These are phyloP conservation scores for Phyllostachys edulis DNA, from an alignment of 176 grass and related monocot species.

Conservation along the genomic window DNA sequence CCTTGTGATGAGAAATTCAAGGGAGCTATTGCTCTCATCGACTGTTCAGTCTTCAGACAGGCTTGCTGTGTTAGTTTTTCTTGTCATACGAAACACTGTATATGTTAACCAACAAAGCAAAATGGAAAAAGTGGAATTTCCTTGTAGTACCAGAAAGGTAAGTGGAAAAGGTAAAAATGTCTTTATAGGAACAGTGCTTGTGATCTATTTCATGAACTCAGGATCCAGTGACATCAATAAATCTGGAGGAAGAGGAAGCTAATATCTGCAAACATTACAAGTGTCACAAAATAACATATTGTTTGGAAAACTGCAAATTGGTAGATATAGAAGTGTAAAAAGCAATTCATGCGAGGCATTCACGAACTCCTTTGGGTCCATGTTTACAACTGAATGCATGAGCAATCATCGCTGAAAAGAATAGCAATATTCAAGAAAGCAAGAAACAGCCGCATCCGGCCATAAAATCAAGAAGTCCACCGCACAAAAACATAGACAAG, in stretches of 20 bases:
- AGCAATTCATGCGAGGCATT: background rate
- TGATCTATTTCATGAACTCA: background rate
- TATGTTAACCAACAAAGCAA: background rate
- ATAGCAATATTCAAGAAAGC: background rate
- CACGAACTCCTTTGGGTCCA: background rate
- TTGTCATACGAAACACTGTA: background rate
- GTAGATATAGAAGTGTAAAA: background rate
- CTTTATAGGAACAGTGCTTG: background rate
- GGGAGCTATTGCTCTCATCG: background rate
- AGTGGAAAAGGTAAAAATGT: background rate
- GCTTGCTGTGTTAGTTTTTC: background rate
- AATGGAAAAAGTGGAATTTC: background rate
- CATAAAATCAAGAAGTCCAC: background rate
- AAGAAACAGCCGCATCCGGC: background rate
- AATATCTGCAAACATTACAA: too few relatives aligned
- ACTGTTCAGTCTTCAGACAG: background rate
- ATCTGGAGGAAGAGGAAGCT: too few relatives aligned
- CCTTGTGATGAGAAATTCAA: background rate
- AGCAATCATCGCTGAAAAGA: background rate
- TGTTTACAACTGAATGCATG: background rate
- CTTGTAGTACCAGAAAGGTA: background rate
- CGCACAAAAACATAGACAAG: too few relatives aligned
- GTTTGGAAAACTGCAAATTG: background rate
- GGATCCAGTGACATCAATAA: background rate
- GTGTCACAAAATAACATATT: background rate